These are phyloP conservation scores for Chlorella sp. DNA, from an alignment of 139 green algal species.

Conservation along the genomic window DNA sequence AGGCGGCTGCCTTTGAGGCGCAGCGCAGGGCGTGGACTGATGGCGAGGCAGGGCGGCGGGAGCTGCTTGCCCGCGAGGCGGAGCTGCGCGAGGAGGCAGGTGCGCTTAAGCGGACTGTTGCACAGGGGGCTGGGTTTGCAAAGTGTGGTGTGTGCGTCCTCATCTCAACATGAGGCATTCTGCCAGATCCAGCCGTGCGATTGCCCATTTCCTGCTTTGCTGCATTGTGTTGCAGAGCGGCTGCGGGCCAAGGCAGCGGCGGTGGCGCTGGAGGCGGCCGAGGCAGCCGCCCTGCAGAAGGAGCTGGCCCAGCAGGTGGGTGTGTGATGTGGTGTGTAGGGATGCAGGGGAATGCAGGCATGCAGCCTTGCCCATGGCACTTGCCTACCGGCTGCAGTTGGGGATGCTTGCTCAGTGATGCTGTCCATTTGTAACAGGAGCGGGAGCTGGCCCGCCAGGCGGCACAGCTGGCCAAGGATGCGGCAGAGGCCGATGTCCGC, in stretches of 20 bases:
- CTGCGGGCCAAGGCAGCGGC: constrained; percentile 28
- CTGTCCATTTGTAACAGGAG: not conserved
- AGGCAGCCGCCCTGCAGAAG: constrained; percentile 34
- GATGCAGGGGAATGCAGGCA: too few relatives aligned
- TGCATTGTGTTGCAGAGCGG: not conserved
- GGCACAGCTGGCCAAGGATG: constrained; percentile 27
- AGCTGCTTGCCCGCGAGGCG: constrained; percentile 9
- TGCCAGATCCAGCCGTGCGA: not conserved
- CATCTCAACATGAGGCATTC: not conserved
- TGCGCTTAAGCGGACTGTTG: not conserved
- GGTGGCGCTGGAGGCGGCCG: not conserved
- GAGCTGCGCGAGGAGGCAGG: constrained; percentile 38
- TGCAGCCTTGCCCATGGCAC: too few relatives aligned
- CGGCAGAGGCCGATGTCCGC: constrained; percentile 27
- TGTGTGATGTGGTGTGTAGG: too few relatives aligned
- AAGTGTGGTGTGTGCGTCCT: not conserved
- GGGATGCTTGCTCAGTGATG: too few relatives aligned
- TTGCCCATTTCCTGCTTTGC: not conserved
- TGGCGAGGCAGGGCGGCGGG: constrained; percentile 24
- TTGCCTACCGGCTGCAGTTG: too few relatives aligned
- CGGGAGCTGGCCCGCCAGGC: constrained; percentile 36
- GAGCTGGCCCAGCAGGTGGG: constrained; percentile 18
- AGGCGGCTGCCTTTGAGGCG: constrained; percentile 26
- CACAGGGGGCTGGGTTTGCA: not conserved
- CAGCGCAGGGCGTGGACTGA: constrained; percentile 35